phyloP scores from a whole-genome alignment of 345 rosid species.

The Eucalyptus albens region DNA sequence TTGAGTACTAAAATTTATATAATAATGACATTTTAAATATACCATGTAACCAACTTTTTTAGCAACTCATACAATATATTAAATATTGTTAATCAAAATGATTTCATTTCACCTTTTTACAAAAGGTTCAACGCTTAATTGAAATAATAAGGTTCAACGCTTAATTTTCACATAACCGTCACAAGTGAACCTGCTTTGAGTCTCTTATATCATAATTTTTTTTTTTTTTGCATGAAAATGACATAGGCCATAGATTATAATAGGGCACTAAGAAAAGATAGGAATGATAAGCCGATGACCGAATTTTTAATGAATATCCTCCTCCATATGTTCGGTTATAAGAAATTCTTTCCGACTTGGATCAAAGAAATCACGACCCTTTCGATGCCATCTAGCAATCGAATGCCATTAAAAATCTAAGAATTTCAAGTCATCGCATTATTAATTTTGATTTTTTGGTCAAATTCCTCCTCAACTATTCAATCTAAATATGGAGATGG shows the following conservation, averaged over 20 bases:
- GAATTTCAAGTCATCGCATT: not conserved
- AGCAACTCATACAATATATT: not conserved
- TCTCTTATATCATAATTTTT: not conserved
- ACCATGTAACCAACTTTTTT: not conserved
- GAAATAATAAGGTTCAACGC: not conserved
- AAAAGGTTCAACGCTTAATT: not conserved
- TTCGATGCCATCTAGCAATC: not conserved
- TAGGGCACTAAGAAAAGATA: accelerated
- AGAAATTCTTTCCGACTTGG: too few species aligned
- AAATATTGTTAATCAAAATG: not conserved
- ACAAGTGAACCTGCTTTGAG: not conserved
- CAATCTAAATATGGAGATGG: too few species aligned
- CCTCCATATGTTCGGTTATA: not conserved
- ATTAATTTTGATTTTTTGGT: too few species aligned
- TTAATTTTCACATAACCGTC: too few species aligned
- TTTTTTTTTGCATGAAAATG: not conserved
- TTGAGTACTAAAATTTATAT: accelerated
- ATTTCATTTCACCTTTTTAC: not conserved
- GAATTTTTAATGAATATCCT: not conserved
- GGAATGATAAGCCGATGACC: not conserved
- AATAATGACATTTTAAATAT: accelerated
- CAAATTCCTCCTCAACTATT: too few species aligned
- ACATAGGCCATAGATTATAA: not conserved
- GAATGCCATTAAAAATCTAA: not conserved
- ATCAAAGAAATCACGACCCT: too few species aligned